Evolutionary conservation across 2,329 filamentous ascomycete genomes (phyloP), one percentile per base, ranked within the genome.

Genomic region (Coleophoma eucalyptorum): DNA sequence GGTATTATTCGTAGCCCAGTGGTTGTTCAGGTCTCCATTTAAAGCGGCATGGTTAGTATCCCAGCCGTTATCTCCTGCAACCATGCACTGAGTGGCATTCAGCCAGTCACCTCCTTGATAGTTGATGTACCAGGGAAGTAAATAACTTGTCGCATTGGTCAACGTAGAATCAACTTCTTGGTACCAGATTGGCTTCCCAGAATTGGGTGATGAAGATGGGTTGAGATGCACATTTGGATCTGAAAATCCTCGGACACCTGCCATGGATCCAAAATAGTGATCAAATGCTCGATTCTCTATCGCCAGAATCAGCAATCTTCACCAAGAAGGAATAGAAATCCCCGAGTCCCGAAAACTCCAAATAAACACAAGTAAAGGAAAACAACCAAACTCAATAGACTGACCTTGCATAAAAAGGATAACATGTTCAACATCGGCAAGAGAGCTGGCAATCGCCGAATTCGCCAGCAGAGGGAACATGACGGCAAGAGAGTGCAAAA

Each of bases 211-310:
- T 42, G 15, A 13, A 21, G 40, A 5, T 21, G 40, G 56, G 48
- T 79, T 78, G 46, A 74, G 62, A 55, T 79, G 75, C 1, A 77
- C 68, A 50, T 82, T 82, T 5, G 78, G 78, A 55, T 81, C 78
- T 21, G 72, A 73, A 62, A 81, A 80, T 5, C 77, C 77, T 35
- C 78, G 72, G 35, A 79, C 73, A 18, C 76, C 77, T 3, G 76
- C 72, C 77, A 80, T 79, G 3, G 76, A 78, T 11, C 77, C 77
- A 61, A 78, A 79, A 56, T 79, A 79, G 18, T 60, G 57, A 26
- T 58, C 57, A 31, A 59, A 60, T 12, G 55, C 54, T 35, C 54
- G 51, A 20, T 58, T 61, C 33, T 60, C 57, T 58, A 32, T 15
- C 4, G 15, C 21, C 26, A 26, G 26, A 26, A 7, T 26, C 26